A percentile compares a stretch with the other conserved stretches of the same genome.
Evolutionary conservation across 1,139 yeast genomes (phyloP).

Genomic region (Kodamaea suecica): DNA sequence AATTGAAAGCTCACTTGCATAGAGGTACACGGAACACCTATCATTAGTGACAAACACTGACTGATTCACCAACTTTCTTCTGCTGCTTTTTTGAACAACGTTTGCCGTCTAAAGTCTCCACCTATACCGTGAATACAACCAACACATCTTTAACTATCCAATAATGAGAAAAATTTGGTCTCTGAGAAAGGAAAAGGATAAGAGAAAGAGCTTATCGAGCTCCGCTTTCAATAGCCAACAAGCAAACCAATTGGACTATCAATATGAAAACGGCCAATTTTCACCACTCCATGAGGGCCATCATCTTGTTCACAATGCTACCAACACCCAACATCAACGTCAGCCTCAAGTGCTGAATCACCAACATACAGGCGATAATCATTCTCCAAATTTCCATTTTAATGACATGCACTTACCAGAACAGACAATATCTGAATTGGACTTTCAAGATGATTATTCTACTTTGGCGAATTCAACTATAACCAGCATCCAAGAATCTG

Average conservation of each 20-base stretch:
- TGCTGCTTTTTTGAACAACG: not conserved
- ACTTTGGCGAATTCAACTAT: constrained; percentile 13
- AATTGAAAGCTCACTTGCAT: too few relatives aligned
- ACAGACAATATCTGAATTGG: constrained; percentile 11
- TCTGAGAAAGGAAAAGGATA: constrained; percentile 30
- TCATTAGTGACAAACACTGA: too few relatives aligned
- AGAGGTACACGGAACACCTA: too few relatives aligned
- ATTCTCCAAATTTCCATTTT: constrained; percentile 1
- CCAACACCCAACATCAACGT: not conserved
- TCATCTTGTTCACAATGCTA: not conserved
- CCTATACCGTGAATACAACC: not conserved
- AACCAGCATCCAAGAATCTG: constrained; percentile 7
- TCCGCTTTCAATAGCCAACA: constrained; percentile 5
- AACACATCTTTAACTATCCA: not conserved
- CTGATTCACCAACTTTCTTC: too few relatives aligned
- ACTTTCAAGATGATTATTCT: constrained; percentile 14
- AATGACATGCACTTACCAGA: constrained; percentile 6
- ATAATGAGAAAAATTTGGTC: constrained; percentile 32
- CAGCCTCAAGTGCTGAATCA: not conserved
- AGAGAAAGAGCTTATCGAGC: constrained; percentile 23
- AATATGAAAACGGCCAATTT: constrained; percentile 6
- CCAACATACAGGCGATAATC: not conserved
- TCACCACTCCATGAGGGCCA: not conserved
- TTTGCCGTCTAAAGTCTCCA: not conserved
- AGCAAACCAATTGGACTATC: constrained; percentile 3